Evolutionary conservation across 164 flowering plant genomes (phyloP).

Genomic region (Tetracentron sinense): DNA sequence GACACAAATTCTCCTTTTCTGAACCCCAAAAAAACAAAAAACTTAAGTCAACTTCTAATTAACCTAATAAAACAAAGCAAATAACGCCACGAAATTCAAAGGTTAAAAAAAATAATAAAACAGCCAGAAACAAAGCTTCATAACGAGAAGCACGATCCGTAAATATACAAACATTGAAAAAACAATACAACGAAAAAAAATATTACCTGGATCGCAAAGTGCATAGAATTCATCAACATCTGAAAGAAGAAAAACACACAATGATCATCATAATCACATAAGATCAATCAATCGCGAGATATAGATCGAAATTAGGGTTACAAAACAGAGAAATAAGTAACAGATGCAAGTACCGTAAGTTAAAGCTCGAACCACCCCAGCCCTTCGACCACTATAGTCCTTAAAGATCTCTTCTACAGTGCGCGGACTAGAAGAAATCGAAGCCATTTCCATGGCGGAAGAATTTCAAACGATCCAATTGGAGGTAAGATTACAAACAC

Average conservation of each 20-base stretch:
- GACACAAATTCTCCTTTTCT: constrained; percentile 90
- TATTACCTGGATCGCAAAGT: constrained; percentile 87
- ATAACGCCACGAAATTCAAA: background rate
- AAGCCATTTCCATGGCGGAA: constrained; percentile 52
- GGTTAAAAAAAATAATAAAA: background rate
- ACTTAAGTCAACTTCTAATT: background rate
- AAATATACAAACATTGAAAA: background rate
- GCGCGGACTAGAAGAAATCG: constrained; percentile 51
- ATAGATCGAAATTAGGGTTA: background rate
- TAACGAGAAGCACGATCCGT: background rate
- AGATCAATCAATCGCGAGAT: background rate
- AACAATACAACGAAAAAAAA: background rate
- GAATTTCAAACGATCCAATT: background rate
- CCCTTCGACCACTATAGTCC: constrained; percentile 65
- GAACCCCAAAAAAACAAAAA: constrained; percentile 8
- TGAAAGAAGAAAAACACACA: constrained; percentile 28
- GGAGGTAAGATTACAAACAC: background rate
- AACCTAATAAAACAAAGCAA: constrained; percentile 10
- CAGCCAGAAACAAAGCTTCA: background rate
- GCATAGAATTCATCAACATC: constrained; percentile 90
- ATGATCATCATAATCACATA: background rate
- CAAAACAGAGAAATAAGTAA: background rate
- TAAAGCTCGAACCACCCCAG: constrained; percentile 72
- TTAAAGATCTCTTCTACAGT: constrained; percentile 88
- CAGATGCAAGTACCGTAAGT: constrained; percentile 44